These are phyloP conservation scores for Geoglossum cookeanum DNA, from an alignment of 2,329 filamentous ascomycete species.

Conservation along the genomic window DNA sequence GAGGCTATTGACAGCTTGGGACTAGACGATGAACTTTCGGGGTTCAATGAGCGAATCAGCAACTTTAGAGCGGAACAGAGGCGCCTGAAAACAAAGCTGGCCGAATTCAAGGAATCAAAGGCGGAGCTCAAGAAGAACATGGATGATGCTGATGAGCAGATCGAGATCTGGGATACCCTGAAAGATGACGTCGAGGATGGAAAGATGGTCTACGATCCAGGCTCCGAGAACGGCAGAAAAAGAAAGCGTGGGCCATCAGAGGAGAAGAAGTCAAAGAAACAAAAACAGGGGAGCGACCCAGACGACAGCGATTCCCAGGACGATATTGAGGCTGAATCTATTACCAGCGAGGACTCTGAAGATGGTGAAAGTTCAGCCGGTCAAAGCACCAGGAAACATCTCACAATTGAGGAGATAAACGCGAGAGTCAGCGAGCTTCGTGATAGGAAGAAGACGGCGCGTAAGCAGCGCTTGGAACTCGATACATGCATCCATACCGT, in stretches of 20 bases:
- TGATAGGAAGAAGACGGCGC: constrained; percentile 23
- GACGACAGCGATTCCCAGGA: constrained; percentile 6
- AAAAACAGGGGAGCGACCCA: constrained; percentile 5
- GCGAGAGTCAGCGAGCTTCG: constrained; percentile 26
- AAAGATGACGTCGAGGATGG: constrained; percentile 22
- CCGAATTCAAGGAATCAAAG: constrained; percentile 18
- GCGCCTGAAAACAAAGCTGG: constrained; percentile 7
- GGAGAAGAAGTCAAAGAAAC: constrained; percentile 11
- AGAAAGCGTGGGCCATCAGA: constrained; percentile 19
- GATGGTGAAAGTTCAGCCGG: constrained; percentile 1
- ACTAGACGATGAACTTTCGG: constrained; percentile 18
- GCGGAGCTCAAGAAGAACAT: constrained; percentile 17
- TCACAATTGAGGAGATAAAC: constrained; percentile 23
- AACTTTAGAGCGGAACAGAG: neutral
- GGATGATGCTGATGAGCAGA: constrained; percentile 21
- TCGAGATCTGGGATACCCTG: constrained; percentile 27
- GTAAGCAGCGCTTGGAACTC: constrained; percentile 14
- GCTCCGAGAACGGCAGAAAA: constrained; percentile 19
- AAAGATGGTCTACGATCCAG: constrained; percentile 22
- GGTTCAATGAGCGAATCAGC: neutral
- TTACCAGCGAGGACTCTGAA: neutral
- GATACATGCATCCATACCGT: constrained; percentile 7
- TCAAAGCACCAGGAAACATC: constrained; percentile 16
- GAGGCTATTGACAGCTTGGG: constrained; percentile 21
- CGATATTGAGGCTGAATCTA: no score